Evolutionary conservation across 2,329 filamentous ascomycete species (phyloP).

Genomic region (Sclerotinia sclerotiorum): DNA sequence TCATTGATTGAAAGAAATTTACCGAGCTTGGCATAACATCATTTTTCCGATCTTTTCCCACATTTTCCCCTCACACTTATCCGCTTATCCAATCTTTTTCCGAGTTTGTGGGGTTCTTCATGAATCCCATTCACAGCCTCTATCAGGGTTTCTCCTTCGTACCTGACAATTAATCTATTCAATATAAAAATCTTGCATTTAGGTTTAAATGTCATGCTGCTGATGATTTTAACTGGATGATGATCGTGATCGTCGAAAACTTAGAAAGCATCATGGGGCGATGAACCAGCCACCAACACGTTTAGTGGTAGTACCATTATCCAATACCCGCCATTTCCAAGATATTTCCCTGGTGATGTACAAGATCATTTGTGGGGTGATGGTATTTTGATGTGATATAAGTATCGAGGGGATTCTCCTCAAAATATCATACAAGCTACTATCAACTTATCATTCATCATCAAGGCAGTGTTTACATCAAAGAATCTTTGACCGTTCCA

Average conservation of each 20-base stretch:
- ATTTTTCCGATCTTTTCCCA: slow-evolving; percentile 11
- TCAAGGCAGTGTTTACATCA: not conserved
- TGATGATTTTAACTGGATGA: slow-evolving; percentile 9
- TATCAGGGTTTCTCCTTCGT: not conserved
- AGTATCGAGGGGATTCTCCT: not conserved
- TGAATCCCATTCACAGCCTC: slow-evolving; percentile 2
- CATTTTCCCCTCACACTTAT: slow-evolving; percentile 1
- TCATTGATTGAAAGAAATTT: slow-evolving; percentile 4
- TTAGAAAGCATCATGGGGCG: not conserved
- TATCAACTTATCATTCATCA: not conserved
- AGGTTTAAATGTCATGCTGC: not conserved
- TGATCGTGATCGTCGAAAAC: not conserved
- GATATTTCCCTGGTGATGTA: not conserved
- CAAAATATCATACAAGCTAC: not conserved
- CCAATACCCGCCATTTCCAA: slow-evolving; percentile 9
- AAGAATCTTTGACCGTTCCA: not conserved
- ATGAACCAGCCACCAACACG: slow-evolving; percentile 19
- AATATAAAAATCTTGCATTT: not conserved
- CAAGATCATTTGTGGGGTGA: slow-evolving; percentile 8
- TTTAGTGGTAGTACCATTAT: not conserved
- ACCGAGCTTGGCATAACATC: slow-evolving; percentile 19
- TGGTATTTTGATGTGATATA: slow-evolving; percentile 7
- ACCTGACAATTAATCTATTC: slow-evolving; percentile 4
- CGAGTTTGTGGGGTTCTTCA: not conserved
- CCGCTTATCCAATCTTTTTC: not conserved